Evolutionary conservation across 805 yeast genomes (phyloP).

Genomic region (Komagataella pseudopastoris): DNA sequence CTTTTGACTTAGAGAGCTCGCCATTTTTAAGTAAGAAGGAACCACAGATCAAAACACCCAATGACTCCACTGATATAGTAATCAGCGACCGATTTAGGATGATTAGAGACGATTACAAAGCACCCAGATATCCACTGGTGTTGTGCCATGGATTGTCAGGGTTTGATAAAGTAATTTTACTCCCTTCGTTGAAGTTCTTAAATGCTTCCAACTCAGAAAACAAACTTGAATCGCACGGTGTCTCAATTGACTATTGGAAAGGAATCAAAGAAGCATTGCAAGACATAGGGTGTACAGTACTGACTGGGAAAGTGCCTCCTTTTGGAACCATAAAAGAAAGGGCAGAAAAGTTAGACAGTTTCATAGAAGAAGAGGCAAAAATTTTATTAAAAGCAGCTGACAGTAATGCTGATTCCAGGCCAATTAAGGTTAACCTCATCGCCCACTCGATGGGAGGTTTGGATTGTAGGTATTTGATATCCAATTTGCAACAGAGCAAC

Average conservation of each 20-base stretch:
- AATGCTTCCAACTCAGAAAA: constrained; percentile 6
- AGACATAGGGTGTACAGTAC: constrained; percentile 49
- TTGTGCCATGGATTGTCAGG: constrained; percentile 85
- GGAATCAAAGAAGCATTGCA: constrained; percentile 58
- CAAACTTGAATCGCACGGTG: constrained; percentile 9
- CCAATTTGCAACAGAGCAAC: constrained; percentile 30
- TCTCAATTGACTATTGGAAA: constrained; percentile 62
- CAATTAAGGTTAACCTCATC: constrained; percentile 51
- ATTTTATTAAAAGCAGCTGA: constrained; percentile 4
- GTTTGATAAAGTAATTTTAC: constrained; percentile 38
- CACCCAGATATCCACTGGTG: constrained; percentile 41
- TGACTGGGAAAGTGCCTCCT: constrained; percentile 72
- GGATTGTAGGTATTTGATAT: constrained; percentile 67
- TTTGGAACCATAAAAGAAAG: constrained; percentile 64
- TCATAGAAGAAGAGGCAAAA: constrained; percentile 19
- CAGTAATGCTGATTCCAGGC: constrained; percentile 11
- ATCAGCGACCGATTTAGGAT: not conserved
- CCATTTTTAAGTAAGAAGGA: not conserved
- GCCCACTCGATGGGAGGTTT: constrained; percentile 96
- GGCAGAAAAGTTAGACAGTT: constrained; percentile 41
- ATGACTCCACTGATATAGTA: not conserved
- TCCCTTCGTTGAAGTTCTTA: constrained; percentile 1
- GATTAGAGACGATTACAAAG: not conserved
- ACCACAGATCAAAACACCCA: not conserved
- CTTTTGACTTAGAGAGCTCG: not conserved